phyloP scores from a whole-genome alignment of 768 basidiomycete genomes.

The Suillus decipiens region DNA sequence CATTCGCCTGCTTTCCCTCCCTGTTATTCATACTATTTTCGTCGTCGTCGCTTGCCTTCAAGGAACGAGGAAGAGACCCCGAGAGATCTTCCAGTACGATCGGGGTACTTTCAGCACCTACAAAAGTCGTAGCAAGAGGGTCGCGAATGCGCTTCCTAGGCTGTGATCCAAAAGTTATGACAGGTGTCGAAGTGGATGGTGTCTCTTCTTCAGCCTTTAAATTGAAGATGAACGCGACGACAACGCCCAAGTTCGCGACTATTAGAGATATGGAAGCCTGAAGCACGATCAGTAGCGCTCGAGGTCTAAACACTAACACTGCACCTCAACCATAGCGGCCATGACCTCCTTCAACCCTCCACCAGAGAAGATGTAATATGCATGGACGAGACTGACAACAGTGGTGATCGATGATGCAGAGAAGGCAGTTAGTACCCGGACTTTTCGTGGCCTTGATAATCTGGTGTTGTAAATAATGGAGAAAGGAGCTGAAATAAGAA shows the following conservation, averaged over 20 bases:
- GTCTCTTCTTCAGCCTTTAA: not conserved
- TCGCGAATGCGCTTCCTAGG: not conserved
- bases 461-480: constrained; percentile 44
- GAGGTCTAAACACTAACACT: not conserved
- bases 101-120: not conserved
- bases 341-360: not conserved
- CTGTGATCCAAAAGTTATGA: not conserved
- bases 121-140: not conserved
- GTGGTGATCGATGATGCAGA: constrained; percentile 56
- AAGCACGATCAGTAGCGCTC: not conserved
- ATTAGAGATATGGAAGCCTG: not conserved
- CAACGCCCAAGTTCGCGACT: not conserved
- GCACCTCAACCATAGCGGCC: not conserved
- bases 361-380: constrained; percentile 27
- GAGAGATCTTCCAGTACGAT: not conserved
- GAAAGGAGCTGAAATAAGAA: constrained; percentile 48
- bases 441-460: constrained; percentile 39
- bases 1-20: not conserved
- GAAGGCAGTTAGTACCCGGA: constrained; percentile 47
- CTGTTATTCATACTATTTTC: not conserved
- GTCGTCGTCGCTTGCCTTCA: not conserved
- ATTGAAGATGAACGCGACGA: not conserved
- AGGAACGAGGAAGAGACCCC: not conserved
- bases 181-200: not conserved
- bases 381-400: constrained; percentile 45